Evolutionary conservation across 2,329 filamentous ascomycete genomes (phyloP), one percentile per base, ranked within the genome.

Genomic region (Pyrenochaeta sp.): DNA sequence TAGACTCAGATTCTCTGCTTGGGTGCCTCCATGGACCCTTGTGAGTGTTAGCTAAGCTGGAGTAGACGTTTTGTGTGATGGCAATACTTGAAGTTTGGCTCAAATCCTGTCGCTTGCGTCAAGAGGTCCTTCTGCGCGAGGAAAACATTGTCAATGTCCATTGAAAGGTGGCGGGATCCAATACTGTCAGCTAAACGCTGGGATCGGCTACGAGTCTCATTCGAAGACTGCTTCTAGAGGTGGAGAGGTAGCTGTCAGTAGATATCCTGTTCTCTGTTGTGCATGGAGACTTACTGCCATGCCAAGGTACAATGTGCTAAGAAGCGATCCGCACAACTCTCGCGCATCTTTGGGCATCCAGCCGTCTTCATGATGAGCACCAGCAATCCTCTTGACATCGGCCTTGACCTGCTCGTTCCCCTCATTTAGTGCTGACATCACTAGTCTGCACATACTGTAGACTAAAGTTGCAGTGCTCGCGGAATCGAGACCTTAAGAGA

Each of bases 111-210:
- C 0, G 86, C 83, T 2, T 81, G 74, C 0, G 83, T 81, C 53
- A 92, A 81, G 0, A 92, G 77, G 43, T 82, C 82, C 64, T 85
- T 86, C 50, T 88, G 79, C 0, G 89, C 85, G 22, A 84, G 80
- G 59, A 88, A 87, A 8, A 89, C 83, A 1, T 83, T 82, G 70
- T 94, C 91, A 3, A 61, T 61, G 3, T 63, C 52, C 2, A 61
- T 44, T 69, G 93, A 85, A 3, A 86, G 82, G 71, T 95, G 92
- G 68, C 92, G 88, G 15, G 85, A 82, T 2, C 91, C 91, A 51
- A 94, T 92, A 4, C 80, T 82, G 3, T 80, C 71, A 1, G 82
- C 78, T 2, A 94, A 82, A 0, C 84, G 81, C 68, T 85, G 85
- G 1, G 91, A 89, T 28, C 91, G 82, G 46, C 83, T 80, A 9